Evolutionary conservation across 1,139 yeast genomes (phyloP), one percentile per base, ranked within the genome.

Genomic region (Blastobotrys buckinghamii): DNA sequence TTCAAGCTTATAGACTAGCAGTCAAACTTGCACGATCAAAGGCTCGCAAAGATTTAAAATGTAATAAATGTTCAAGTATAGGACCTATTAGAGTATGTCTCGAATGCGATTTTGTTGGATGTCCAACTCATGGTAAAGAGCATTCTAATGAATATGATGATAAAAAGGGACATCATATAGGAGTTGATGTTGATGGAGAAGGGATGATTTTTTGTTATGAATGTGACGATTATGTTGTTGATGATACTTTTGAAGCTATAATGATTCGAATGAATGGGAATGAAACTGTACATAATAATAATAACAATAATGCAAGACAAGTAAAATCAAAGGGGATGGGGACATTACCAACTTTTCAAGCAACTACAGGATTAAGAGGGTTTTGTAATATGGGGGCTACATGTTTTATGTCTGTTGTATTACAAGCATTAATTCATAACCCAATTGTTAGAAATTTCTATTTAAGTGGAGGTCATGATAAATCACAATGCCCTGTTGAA

Each of bases 371-470:
- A 0, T 69, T 92, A 24, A 77, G 84, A 52, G 98, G 98, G 2
- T 79, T 92, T 58, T 82, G 89, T 49, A 92, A 92, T 64, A 79
- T 92, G 79, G 98, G 98, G 0, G 86, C 97, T 0, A 92, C 98
- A 0, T 92, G 98, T 68, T 92, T 87, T 69, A 90, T 92, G 86
- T 85, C 95, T 55, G 86, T 94, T 36, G 81, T 89, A 16, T 68
- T 92, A 40, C 98, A 92, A 68, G 79, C 95, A 0, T 68, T 90
- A 41, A 73, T 92, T 46, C 97, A 92, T 64, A 90, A 90, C 62
- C 97, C 97, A 10, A 74, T 87, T 50, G 75, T 92, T 40, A 78
- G 92, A 52, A 77, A 81, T 58, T 84, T 83, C 54, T 88, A 86
- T 59, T 75, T 92, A 65, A 74, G 82, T 39, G 90, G 87, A 41